These are phyloP conservation scores for Botrytis hyacinthi DNA, from an alignment of 2,329 filamentous ascomycete genomes.

Conservation along the genomic window DNA sequence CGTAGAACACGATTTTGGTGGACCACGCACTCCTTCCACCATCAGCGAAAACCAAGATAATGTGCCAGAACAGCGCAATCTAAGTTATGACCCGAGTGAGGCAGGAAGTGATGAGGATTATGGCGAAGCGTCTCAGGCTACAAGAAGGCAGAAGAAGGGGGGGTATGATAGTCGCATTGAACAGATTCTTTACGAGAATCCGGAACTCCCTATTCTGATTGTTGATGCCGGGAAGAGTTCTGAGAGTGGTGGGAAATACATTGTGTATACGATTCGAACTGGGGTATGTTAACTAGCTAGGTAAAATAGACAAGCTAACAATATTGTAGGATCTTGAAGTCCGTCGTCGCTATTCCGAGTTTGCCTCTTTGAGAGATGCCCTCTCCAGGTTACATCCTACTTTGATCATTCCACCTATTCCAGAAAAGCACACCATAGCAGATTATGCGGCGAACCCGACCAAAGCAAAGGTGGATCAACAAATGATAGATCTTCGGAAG, in stretches of 20 bases:
- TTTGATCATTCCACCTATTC: constrained; percentile 92
- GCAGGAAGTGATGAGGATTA: constrained; percentile 52
- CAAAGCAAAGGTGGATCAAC: constrained; percentile 94
- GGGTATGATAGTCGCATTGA: constrained; percentile 95
- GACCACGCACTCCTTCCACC: constrained; percentile 51
- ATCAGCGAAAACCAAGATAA: constrained; percentile 59
- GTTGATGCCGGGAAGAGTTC: constrained; percentile 93
- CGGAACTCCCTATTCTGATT: constrained; percentile 84
- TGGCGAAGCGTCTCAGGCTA: constrained; percentile 42
- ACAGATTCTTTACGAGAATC: constrained; percentile 95
- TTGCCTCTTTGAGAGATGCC: constrained; percentile 84
- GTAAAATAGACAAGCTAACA: constrained; percentile 26
- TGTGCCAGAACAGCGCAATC: constrained; percentile 25
- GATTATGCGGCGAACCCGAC: constrained; percentile 98
- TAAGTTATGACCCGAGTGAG: constrained; percentile 42
- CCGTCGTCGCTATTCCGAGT: constrained; percentile 92
- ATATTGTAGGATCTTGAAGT: constrained; percentile 81
- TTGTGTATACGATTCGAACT: constrained; percentile 95
- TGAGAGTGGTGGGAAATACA: constrained; percentile 88
- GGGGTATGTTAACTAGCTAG: constrained; percentile 56
- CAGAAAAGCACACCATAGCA: constrained; percentile 98
- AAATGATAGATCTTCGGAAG: constrained; percentile 94
- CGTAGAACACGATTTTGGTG: constrained; percentile 54
- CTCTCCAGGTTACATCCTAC: constrained; percentile 91
- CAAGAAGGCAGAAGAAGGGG: constrained; percentile 69